These are phyloP conservation scores for Pascua sp. DNA, from an alignment of 1,284 basidiomycete species.

Conservation along the genomic window DNA sequence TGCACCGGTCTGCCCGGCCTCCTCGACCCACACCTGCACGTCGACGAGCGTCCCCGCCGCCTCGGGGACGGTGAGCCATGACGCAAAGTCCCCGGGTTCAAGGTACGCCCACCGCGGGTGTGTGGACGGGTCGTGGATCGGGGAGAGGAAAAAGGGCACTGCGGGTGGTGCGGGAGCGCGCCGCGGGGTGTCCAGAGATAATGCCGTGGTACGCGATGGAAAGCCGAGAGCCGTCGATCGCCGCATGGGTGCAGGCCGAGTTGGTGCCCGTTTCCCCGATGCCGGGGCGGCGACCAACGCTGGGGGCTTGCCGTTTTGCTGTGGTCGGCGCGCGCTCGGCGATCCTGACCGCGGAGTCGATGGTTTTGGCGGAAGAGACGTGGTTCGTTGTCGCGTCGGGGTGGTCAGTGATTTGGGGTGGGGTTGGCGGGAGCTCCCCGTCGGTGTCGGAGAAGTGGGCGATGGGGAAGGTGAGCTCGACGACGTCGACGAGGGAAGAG, in stretches of 20 bases:
- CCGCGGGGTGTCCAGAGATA: no score
- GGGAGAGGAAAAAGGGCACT: conserved; percentile 48
- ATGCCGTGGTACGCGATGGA: background rate
- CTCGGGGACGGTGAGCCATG: conserved; percentile 36
- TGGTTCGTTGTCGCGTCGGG: conserved; percentile 4
- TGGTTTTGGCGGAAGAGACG: conserved; percentile 10
- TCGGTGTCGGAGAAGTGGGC: no score
- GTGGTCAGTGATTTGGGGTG: no score
- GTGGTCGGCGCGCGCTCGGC: no score
- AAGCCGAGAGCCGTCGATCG: conserved; percentile 14
- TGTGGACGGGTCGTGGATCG: conserved; percentile 42
- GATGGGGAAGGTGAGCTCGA: no score
- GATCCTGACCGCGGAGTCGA: no score
- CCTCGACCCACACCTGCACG: conserved; percentile 44
- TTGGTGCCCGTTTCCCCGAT: background rate
- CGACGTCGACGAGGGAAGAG: no score
- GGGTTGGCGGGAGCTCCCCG: no score
- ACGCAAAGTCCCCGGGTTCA: conserved; percentile 40
- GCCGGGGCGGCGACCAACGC: no score
- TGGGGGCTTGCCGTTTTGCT: no score
- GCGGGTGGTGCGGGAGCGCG: background rate
- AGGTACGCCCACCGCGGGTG: conserved; percentile 42
- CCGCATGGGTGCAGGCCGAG: conserved; percentile 4
- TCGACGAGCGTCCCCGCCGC: conserved; percentile 23
- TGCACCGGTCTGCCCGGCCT: no score